These are phyloP conservation scores for Lactarius psammicola DNA, from an alignment of 768 basidiomycete species.

Conservation along the genomic window DNA sequence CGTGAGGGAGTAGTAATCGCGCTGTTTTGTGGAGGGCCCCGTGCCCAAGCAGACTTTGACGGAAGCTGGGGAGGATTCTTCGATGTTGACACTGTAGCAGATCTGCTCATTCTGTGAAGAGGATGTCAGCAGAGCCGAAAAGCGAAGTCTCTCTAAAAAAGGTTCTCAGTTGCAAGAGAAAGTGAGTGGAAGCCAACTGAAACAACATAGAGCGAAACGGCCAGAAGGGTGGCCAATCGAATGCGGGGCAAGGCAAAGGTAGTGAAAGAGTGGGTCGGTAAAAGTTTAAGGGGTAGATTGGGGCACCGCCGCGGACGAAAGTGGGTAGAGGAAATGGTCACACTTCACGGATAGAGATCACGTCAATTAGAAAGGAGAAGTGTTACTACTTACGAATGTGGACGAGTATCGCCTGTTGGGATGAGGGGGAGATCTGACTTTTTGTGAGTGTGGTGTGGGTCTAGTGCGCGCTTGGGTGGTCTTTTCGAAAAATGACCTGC, in stretches of 20 bases:
- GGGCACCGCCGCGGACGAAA: background rate
- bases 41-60: constrained; percentile 87
- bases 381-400: constrained; percentile 26
- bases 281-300: background rate
- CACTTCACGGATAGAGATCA: background rate
- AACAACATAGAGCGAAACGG: background rate
- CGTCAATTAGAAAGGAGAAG: background rate
- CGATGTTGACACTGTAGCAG: constrained; percentile 67
- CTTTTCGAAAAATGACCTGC: constrained; percentile 32
- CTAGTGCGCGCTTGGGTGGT: constrained; percentile 26
- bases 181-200: background rate
- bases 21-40: constrained; percentile 74
- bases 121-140: constrained; percentile 3
- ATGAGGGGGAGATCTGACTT: constrained; percentile 24
- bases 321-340: background rate
- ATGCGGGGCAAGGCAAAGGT: background rate
- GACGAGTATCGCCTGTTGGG: constrained; percentile 26
- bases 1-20: constrained; percentile 59
- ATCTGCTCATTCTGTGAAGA: constrained; percentile 85
- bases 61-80: constrained; percentile 74
- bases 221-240: background rate
- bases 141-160: background rate
- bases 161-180: background rate
- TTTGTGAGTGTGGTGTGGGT: constrained; percentile 22
- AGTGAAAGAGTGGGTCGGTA: background rate